phyloP scores from a whole-genome alignment of 2,329 filamentous ascomycete genomes.

The Colletotrichum nymphaeae region DNA sequence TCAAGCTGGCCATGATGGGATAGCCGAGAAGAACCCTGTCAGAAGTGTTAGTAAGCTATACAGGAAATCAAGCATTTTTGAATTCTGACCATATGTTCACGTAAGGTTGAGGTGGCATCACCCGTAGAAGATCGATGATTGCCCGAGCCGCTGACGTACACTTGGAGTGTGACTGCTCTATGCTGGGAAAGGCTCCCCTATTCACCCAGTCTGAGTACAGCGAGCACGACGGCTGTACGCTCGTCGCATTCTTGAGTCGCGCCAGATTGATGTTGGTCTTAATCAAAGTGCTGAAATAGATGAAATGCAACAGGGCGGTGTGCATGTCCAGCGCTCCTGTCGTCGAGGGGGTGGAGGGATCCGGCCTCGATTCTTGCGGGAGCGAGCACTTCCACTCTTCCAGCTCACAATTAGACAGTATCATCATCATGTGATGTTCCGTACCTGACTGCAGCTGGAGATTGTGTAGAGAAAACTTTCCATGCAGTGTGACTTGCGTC shows the following conservation, averaged over 20 bases:
- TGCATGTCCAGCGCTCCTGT: constrained; percentile 10
- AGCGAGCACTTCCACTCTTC: constrained; percentile 19
- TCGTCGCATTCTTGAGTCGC: constrained; percentile 6
- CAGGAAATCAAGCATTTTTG: background rate
- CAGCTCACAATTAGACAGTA: background rate
- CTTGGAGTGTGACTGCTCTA: constrained; percentile 14
- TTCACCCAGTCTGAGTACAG: background rate
- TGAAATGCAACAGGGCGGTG: constrained; percentile 1
- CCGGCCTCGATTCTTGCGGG: constrained; percentile 1
- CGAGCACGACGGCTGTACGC: background rate
- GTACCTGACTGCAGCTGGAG: background rate
- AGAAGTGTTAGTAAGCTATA: background rate
- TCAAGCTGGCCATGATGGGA: constrained; percentile 14
- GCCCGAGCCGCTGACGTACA: constrained; percentile 26
- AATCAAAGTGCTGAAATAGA: constrained; percentile 16
- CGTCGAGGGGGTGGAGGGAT: background rate
- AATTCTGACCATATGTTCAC: constrained; percentile 13
- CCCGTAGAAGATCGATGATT: constrained; percentile 7
- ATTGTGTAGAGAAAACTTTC: background rate
- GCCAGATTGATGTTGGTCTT: constrained; percentile 16
- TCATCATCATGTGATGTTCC: background rate
- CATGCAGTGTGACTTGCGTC: constrained; percentile 18
- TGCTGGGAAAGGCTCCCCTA: background rate
- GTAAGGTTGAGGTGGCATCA: constrained; percentile 16
- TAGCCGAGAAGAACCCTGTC: constrained; percentile 24